Base-by-base conservation (phyloP, 345 rosid genomes). In the Tarenaya hassleriana region DNA sequence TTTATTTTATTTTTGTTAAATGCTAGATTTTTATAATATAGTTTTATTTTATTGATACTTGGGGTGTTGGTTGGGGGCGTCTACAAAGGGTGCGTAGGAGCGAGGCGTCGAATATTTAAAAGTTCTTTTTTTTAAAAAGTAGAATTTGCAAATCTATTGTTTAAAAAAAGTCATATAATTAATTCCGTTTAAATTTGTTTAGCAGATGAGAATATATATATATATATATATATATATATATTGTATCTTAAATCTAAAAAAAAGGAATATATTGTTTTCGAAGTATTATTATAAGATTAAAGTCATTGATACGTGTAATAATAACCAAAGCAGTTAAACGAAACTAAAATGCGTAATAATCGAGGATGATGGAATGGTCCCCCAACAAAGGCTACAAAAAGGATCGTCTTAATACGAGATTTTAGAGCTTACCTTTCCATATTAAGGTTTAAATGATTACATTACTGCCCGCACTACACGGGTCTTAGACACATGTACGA, bases 71-170 rank as follows among this genome's bases (percentile, higher is more conserved):
- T 52, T 58, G 4, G 55, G 41, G 43, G 16, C 8, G 34, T 49
- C 39, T 6, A 40, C 16, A 27, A 14, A 4, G 68, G 14, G 63
- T 39, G 81, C 61, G 56, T 56, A 47, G 33, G 73, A 55, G 61
- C 47, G 43, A 56, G 72, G 73, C 70, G 50, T 52, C 64, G 78
- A 62, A 66, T 75, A 65, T 67, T 9, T 3, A 37, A 35, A 5
- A 62, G 4, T 45, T 47, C 19, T 17, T 17, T 39, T 19, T 34
- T n/a, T n/a, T n/a, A n/a, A 56, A 1, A 38, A 20, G 51, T 42
- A 52, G 7, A 31, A 33, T 27, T 34, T 24, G 52, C 16, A 13
- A 16, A 18, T 29, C 33, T 37, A 3, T 14, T 34, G 17, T 46
- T 46, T 12, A 10, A 32, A 51, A 61, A 13, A 37, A n/a, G n/a